phyloP scores from a whole-genome alignment of 73 alveolate species.

The Uronychia binucleata region DNA sequence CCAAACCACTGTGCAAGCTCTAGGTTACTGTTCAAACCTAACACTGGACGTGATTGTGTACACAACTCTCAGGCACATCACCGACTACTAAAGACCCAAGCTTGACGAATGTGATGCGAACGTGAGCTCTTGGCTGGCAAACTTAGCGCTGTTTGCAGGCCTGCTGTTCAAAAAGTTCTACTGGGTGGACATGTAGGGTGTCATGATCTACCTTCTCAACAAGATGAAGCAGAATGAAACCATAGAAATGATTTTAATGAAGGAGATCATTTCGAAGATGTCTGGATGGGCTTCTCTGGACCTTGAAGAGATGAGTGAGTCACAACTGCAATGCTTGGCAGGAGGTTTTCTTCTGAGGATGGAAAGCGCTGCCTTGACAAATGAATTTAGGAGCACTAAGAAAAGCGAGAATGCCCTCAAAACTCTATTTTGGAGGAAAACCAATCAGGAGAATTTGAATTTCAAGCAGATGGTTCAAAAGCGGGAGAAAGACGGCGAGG shows the following conservation, averaged over 20 bases:
- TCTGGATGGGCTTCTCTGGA: slow-evolving; percentile 69
- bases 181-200: slow-evolving; percentile 49
- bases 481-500: slow-evolving; percentile 1
- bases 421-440: slow-evolving; percentile 26
- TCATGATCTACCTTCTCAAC: slow-evolving; percentile 45
- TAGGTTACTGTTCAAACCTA: slow-evolving; percentile 27
- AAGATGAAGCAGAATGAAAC: slow-evolving; percentile 25
- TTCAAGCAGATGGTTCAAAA: not conserved
- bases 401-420: slow-evolving; percentile 43
- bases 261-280: slow-evolving; percentile 60
- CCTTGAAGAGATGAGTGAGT: slow-evolving; percentile 52
- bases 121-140: slow-evolving; percentile 52
- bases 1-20: slow-evolving; percentile 38
- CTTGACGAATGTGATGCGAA: slow-evolving; percentile 40
- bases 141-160: slow-evolving; percentile 58
- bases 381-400: slow-evolving; percentile 36
- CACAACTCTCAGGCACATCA: slow-evolving; percentile 38
- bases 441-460: slow-evolving; percentile 2
- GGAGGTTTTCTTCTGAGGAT: slow-evolving; percentile 66
- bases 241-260: slow-evolving; percentile 42
- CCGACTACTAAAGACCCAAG: slow-evolving; percentile 14
- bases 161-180: slow-evolving; percentile 52
- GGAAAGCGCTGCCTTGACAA: slow-evolving; percentile 35
- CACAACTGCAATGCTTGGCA: slow-evolving; percentile 52
- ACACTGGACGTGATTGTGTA: slow-evolving; percentile 51